Evolutionary conservation across 2,329 filamentous ascomycete species (phyloP).

Genomic region (Xylaria sp.): DNA sequence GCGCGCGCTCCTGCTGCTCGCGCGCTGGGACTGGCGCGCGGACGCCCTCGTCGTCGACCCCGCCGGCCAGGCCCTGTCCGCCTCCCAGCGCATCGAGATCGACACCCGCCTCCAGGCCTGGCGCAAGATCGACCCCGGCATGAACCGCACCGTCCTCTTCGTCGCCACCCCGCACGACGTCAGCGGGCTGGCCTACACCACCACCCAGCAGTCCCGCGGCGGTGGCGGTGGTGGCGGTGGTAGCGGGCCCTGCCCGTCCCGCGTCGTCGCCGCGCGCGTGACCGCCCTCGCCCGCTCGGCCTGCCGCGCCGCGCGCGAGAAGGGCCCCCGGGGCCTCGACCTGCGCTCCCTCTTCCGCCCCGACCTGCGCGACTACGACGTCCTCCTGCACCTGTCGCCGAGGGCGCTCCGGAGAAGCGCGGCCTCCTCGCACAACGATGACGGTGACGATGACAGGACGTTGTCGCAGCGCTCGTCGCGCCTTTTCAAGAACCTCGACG

Average conservation of each 20-base stretch:
- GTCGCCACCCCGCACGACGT: conserved; percentile 78
- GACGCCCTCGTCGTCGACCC: conserved; percentile 83
- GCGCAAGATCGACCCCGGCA: conserved; percentile 83
- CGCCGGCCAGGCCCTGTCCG: conserved; percentile 64
- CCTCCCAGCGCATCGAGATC: conserved; percentile 63
- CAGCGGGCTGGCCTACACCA: conserved; percentile 81
- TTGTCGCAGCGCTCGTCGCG: too few species aligned
- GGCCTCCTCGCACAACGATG: conserved; percentile 32
- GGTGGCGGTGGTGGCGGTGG: too few species aligned
- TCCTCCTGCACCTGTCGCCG: conserved; percentile 72
- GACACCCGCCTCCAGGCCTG: conserved; percentile 77
- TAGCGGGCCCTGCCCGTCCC: conserved; percentile 68
- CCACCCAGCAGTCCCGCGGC: too few species aligned
- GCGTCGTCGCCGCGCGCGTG: conserved; percentile 83
- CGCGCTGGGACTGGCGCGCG: conserved; percentile 89
- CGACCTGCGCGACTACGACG: conserved; percentile 77
- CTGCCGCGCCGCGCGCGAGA: conserved; percentile 59
- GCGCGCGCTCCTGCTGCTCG: conserved; percentile 76
- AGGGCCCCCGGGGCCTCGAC: conserved; percentile 57
- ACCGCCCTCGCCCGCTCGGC: conserved; percentile 80
- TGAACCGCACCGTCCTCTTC: conserved; percentile 83
- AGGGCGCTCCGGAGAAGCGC: conserved; percentile 51
- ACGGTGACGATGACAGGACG: conserved; percentile 40
- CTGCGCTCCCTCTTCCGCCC: conserved; percentile 70
- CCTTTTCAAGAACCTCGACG: conserved; percentile 87